Evolutionary conservation across 2,329 filamentous ascomycete species (phyloP), one percentile per base, ranked within the genome.

Genomic region (Malbranchea zuffiana): DNA sequence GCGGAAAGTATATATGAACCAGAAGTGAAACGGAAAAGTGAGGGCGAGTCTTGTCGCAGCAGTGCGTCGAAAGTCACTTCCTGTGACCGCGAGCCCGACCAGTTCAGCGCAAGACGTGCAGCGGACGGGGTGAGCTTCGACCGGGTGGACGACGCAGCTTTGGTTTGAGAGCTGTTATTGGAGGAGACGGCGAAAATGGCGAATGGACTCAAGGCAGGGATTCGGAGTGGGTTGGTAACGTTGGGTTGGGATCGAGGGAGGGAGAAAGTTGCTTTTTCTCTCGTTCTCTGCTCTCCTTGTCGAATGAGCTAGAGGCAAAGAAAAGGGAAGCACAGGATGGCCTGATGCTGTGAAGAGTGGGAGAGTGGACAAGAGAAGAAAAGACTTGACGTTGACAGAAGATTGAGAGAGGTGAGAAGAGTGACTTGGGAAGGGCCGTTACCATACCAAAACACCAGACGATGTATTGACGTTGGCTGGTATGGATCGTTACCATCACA

Each of bases 1-100:
- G 35, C 37, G 34, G 32, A 25, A 31, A 11, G 30, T 21, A 26
- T 26, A 35, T 37, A 37, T 37, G 35, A 27, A 37, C 32, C 37
- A 40, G 41, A 35, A 28, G 38, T 43, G 37, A 40, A 43, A 43
- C 41, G 35, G 37, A 39, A 34, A 40, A 31, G 36, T 39, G 36
- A 39, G 29, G 36, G 32, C 30, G 36, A 31, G 32, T 39, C 36
- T 16, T 26, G 21, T 32, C 15, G 28, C 28, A 38, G 32, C 28
- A 18, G 28, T 25, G 35, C 35, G 18, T 38, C 35, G n/a, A 38
- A 32, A 23, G 24, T 19, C 19, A 29, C 26, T n/a, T n/a, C 28
- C 27, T 18, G 34, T 21, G 25, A 20, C 25, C 34, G 34, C 12
- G 34, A 29, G n/a, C n/a, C n/a, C n/a, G n/a, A 27, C 34, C 36